Percentiles rank a stretch among this genome's conserved stretches.
phyloP scores from a whole-genome alignment of 2,329 filamentous ascomycete genomes.

The Trichophaea hybrida region DNA sequence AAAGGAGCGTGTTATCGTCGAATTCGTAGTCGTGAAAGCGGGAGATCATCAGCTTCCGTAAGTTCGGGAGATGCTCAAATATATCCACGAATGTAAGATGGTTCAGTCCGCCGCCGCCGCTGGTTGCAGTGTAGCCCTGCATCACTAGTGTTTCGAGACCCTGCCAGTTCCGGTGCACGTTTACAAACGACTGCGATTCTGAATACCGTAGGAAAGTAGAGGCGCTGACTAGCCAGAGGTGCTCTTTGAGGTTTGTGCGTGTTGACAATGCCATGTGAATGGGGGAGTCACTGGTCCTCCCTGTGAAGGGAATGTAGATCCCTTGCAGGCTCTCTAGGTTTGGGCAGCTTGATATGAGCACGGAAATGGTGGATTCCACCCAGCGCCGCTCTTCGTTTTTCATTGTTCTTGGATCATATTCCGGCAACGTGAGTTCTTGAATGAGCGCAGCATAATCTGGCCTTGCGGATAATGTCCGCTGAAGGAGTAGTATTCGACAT shows the following conservation, averaged over 20 bases:
- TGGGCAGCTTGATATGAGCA: slow-evolving; percentile 50
- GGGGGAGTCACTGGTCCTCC: slow-evolving; percentile 40
- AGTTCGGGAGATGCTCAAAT: slow-evolving; percentile 39
- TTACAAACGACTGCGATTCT: slow-evolving; percentile 36
- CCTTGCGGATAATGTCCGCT: slow-evolving; percentile 43
- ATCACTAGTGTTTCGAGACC: slow-evolving; percentile 44
- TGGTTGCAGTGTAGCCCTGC: slow-evolving; percentile 37
- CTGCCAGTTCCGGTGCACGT: slow-evolving; percentile 42
- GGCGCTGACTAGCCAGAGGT: slow-evolving; percentile 44
- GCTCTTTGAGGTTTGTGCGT: slow-evolving; percentile 41
- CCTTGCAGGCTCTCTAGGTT: slow-evolving; percentile 47
- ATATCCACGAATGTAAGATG: slow-evolving; percentile 40
- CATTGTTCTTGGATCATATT: slow-evolving; percentile 29
- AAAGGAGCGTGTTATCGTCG: slow-evolving; percentile 42
- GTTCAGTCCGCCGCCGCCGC: slow-evolving; percentile 42
- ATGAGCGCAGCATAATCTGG: slow-evolving; percentile 42
- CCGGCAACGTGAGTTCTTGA: slow-evolving; percentile 43
- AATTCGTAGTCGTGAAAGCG: slow-evolving; percentile 43
- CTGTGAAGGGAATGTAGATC: slow-evolving; percentile 41
- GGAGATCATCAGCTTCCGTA: slow-evolving; percentile 47
- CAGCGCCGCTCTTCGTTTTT: slow-evolving; percentile 32
- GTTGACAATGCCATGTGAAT: slow-evolving; percentile 45
- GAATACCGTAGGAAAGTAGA: slow-evolving; percentile 31
- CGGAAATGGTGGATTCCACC: slow-evolving; percentile 45
- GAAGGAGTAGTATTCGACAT: slow-evolving; percentile 42